phyloP scores from a whole-genome alignment of 495 filamentous ascomycete species.

The Daldinia childiae region DNA sequence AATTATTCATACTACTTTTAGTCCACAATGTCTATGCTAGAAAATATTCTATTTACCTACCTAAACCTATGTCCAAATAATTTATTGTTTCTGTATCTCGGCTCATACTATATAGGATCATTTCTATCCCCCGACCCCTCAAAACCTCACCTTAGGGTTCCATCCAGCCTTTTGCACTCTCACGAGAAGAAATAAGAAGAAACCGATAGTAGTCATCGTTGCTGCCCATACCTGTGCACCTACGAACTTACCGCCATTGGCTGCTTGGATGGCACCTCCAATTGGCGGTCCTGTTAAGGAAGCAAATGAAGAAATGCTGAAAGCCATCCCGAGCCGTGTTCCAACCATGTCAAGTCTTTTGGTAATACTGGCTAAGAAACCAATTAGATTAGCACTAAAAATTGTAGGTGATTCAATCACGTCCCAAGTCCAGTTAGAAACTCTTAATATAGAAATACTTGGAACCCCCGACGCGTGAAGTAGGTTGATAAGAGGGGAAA shows the following conservation, averaged over 20 bases:
- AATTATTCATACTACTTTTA: no score
- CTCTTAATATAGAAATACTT: neutral
- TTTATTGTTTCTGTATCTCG: no score
- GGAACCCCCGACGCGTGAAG: neutral
- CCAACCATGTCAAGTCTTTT: constrained; percentile 69
- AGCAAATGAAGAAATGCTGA: constrained; percentile 70
- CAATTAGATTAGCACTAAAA: neutral
- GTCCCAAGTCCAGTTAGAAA: neutral
- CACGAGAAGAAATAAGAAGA: constrained; percentile 56
- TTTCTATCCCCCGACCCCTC: neutral
- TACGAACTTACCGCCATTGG: constrained; percentile 60
- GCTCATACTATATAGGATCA: neutral
- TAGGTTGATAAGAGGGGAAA: neutral
- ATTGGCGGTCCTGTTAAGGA: constrained; percentile 73
- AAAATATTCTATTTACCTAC: neutral
- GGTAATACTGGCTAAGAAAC: constrained; percentile 59
- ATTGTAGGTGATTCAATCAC: neutral
- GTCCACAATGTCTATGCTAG: neutral
- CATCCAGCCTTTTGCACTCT: constrained; percentile 48
- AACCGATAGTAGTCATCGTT: constrained; percentile 49
- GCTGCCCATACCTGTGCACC: constrained; percentile 70
- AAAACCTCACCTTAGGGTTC: constrained; percentile 46
- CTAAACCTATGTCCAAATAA: no score
- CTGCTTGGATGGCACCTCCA: constrained; percentile 65
- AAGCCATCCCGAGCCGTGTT: constrained; percentile 74